phyloP scores from a whole-genome alignment of 108 stramenopile genomes.

The Craspedostauros australis region DNA sequence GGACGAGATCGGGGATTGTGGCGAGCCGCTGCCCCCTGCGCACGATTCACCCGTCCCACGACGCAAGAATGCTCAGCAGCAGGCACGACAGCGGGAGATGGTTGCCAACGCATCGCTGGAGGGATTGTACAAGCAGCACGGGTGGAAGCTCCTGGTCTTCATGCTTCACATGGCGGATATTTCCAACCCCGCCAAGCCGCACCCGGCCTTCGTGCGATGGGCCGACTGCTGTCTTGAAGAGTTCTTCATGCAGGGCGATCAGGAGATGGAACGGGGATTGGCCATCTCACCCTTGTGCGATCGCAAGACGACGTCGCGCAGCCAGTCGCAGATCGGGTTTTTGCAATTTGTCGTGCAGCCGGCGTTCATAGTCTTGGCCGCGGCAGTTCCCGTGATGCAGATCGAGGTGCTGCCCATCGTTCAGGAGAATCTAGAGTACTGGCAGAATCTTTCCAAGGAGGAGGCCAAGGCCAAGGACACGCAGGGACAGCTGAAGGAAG shows the following conservation, averaged over 20 bases:
- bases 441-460: slow-evolving; percentile 18
- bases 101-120: slow-evolving; percentile 6
- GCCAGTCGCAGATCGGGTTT: slow-evolving; percentile 76
- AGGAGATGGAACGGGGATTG: slow-evolving; percentile 46
- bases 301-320: slow-evolving; percentile 34
- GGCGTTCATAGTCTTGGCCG: slow-evolving; percentile 42
- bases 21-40: too few species aligned
- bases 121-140: slow-evolving; percentile 7
- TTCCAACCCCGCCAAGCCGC: slow-evolving; percentile 60
- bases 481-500: too few species aligned
- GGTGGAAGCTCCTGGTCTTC: slow-evolving; percentile 28
- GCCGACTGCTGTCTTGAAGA: slow-evolving; percentile 61
- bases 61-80: too few species aligned
- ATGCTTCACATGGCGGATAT: slow-evolving; percentile 74
- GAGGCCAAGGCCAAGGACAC: too few species aligned
- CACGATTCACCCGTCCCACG: too few species aligned
- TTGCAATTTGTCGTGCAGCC: slow-evolving; percentile 77
- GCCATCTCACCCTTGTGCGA: slow-evolving; percentile 75
- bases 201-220: slow-evolving; percentile 46
- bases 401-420: slow-evolving; percentile 34
- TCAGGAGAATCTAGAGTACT: slow-evolving; percentile 37
- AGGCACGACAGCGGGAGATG: too few species aligned
- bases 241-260: slow-evolving; percentile 73
- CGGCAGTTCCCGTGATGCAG: slow-evolving; percentile 35
- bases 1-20: too few species aligned